Percentiles rank a stretch among this genome's conserved stretches.
These are phyloP conservation scores for Gracilaria vermiculophylla DNA, from an alignment of 23 red algal genomes.

Conservation along the genomic window DNA sequence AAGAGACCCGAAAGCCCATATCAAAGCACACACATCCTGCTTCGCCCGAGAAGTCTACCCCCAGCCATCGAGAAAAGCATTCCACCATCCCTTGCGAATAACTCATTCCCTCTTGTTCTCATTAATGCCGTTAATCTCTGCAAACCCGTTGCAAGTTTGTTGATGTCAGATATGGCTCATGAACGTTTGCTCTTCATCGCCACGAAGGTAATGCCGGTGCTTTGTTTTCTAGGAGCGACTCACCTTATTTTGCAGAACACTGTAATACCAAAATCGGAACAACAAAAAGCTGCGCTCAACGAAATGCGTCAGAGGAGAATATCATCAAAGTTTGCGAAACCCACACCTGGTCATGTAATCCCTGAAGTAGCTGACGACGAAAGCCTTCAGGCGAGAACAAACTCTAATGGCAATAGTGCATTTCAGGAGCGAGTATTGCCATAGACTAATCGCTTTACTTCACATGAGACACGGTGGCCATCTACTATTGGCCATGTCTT, in stretches of 20 bases:
- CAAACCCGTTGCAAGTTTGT: background rate
- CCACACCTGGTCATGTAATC: background rate
- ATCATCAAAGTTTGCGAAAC: background rate
- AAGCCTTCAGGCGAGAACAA: background rate
- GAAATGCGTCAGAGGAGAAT: background rate
- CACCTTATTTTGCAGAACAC: conserved; percentile 33
- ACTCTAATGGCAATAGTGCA: background rate
- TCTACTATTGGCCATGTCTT: background rate
- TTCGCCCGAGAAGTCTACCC: too few relatives aligned
- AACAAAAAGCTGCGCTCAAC: conserved; percentile 6
- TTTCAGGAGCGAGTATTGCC: background rate
- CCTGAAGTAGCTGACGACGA: background rate
- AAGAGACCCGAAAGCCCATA: too few relatives aligned
- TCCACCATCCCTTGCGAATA: too few relatives aligned
- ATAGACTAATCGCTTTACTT: background rate
- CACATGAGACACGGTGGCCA: background rate
- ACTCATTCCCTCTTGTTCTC: too few relatives aligned
- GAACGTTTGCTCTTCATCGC: conserved; percentile 25
- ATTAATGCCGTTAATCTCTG: too few relatives aligned
- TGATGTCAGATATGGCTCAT: background rate
- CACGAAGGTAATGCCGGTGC: conserved; percentile 21
- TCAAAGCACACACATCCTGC: too few relatives aligned
- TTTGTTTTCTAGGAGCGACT: conserved; percentile 4
- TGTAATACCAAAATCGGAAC: conserved; percentile 6
- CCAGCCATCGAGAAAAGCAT: too few relatives aligned